These are phyloP conservation scores for Marsdenia floribunda DNA, from an alignment of 257 asterid genomes.

Conservation along the genomic window DNA sequence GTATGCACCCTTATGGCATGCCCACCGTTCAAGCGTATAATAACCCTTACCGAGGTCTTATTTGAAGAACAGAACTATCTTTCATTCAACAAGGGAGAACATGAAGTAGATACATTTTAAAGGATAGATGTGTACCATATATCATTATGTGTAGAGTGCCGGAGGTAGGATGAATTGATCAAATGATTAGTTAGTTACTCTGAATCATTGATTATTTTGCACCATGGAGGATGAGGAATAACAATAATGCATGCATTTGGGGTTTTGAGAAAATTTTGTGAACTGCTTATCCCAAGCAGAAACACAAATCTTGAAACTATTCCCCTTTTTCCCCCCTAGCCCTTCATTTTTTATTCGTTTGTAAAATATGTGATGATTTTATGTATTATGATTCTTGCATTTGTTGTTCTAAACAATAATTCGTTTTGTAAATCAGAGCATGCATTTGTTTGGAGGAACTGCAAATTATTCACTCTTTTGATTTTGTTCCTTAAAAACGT, in stretches of 20 bases:
- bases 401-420: constrained; percentile 7
- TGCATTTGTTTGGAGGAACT: neutral
- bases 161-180: constrained; percentile 30
- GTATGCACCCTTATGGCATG: constrained; percentile 29
- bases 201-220: constrained; percentile 28
- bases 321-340: neutral
- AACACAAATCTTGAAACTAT: neutral
- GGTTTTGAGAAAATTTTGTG: constrained; percentile 12
- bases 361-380: constrained; percentile 20
- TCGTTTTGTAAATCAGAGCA: neutral
- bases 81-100: constrained; percentile 6
- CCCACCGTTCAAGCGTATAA: constrained; percentile 31
- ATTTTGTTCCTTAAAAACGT: neutral
- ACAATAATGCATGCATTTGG: constrained; percentile 21
- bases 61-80: constrained; percentile 12
- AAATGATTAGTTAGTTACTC: constrained; percentile 22
- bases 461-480: too few species aligned
- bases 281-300: constrained; percentile 19
- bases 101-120: constrained; percentile 16
- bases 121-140: constrained; percentile 28
- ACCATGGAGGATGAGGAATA: constrained; percentile 13
- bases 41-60: constrained; percentile 37
- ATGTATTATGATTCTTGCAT: constrained; percentile 4
- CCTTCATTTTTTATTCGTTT: constrained; percentile 5
- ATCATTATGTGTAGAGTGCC: constrained; percentile 22